Conservation (phyloP, 164 flowering plant species). For the Annona cherimola region DNA sequence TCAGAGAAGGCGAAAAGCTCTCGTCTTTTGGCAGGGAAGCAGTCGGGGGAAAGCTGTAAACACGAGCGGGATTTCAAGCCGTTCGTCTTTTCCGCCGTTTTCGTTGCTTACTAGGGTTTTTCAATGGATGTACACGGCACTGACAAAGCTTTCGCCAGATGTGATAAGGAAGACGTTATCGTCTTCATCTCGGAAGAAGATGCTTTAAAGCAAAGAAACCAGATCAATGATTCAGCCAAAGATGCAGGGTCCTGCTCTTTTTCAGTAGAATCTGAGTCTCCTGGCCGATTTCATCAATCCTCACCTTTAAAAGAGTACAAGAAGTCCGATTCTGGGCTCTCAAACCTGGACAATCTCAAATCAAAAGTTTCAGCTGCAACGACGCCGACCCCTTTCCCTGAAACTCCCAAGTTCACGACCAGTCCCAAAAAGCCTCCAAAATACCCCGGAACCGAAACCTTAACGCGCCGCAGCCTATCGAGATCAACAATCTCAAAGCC, state of each 20-base stretch:
- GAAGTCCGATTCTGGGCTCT: background rate
- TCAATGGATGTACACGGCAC: slow-evolving; percentile 17
- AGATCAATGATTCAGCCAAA: background rate
- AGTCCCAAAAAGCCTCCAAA: no score
- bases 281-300: background rate
- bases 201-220: slow-evolving; percentile 2
- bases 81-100: background rate
- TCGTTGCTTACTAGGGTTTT: slow-evolving; percentile 1
- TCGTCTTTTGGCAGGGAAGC: background rate
- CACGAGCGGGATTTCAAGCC: background rate
- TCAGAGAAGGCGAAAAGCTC: background rate
- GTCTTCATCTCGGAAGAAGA: slow-evolving; percentile 25
- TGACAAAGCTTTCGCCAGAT: background rate
- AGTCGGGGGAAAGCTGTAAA: background rate
- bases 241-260: slow-evolving; percentile 4
- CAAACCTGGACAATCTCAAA: slow-evolving; percentile 3
- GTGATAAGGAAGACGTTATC: slow-evolving; percentile 24
- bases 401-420: no score
- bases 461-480: no score
- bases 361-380: slow-evolving; percentile 16
- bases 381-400: slow-evolving; percentile 27
- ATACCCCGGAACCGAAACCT: no score
- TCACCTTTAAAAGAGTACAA: background rate
- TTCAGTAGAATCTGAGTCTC: slow-evolving; percentile 13
- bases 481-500: no score